Evolutionary conservation across 2,329 filamentous ascomycete genomes (phyloP), one percentile per base, ranked within the genome.

Genomic region (Cladosporium phlei): DNA sequence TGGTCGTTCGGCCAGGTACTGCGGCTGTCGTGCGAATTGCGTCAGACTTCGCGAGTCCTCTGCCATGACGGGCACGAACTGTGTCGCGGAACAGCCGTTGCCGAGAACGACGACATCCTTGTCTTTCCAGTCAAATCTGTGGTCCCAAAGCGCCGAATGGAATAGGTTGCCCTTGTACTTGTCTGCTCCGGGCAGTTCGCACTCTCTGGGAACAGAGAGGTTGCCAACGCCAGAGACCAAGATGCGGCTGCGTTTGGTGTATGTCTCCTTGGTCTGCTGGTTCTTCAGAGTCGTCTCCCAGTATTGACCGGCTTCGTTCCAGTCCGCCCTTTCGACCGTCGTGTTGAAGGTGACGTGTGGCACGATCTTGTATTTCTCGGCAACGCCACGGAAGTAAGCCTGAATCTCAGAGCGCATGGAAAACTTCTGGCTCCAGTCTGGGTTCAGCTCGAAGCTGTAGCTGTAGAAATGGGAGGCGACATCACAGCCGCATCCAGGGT

Each of bases 401-500:
- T 62, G 55, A 11, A 73, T 72, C 50, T 71, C 70, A 1, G 56
- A 51, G 2, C 68, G 68, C 24, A 58, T 59, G 2, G 67, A 66
- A 42, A 69, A 72, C 21, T 69, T 67, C 8, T 64, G 59, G 1
- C 63, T 66, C 69, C 69, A 73, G 29, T 66, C 58, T 0, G 68
- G 67, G 17, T 72, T 72, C 2, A 68, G 66, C 7, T 68, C 66
- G 43, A 68, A 73, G 5, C 66, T 68, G 19, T 65, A 67, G 20
- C 63, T 60, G 46, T 72, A 73, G 16, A 67, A 67, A 32, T 69
- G 55, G 47, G 65, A 39, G 44, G 59, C 58, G 3, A 63, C 56
- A 53, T 75, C 70, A 55, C 69, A 69, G n/a, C 65, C 59, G 52
- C 69, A 67, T 3, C 69, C 70, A 0, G 68, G 68, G 48, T 70